A percentile compares a stretch with the other conserved stretches of the same genome.
These are phyloP conservation scores for Martiniozyma asiatica DNA, from an alignment of 1,139 yeast species.

Conservation along the genomic window DNA sequence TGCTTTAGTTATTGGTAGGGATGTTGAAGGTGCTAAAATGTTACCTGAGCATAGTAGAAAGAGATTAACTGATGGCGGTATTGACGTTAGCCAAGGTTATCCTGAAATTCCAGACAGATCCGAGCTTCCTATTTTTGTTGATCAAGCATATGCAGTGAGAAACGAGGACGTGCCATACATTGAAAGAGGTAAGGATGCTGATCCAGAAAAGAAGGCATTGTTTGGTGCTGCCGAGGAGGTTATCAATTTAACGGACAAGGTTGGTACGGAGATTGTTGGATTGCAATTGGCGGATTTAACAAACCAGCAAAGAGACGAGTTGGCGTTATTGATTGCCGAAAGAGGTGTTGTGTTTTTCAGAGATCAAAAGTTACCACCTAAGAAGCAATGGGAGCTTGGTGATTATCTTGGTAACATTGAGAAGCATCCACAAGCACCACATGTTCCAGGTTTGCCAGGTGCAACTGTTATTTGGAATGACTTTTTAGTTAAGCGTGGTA, in stretches of 20 bases:
- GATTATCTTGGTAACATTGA: conserved; percentile 35
- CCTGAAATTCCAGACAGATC: conserved; percentile 25
- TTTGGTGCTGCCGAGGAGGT: conserved; percentile 40
- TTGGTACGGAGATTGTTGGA: conserved; percentile 47
- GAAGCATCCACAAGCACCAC: conserved; percentile 34
- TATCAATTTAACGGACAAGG: conserved; percentile 32
- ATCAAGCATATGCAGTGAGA: conserved; percentile 31
- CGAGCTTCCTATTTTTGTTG: conserved; percentile 23
- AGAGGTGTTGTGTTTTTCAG: conserved; percentile 38
- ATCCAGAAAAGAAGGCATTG: conserved; percentile 40
- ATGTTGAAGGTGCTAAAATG: conserved; percentile 12
- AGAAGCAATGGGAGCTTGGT: conserved; percentile 33
- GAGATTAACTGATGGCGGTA: conserved; percentile 26
- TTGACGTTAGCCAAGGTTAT: conserved; percentile 31
- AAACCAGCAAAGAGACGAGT: conserved; percentile 41
- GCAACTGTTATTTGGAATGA: conserved; percentile 45
- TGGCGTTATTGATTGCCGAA: conserved; percentile 38
- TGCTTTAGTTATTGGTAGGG: conserved; percentile 13
- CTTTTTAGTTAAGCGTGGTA: conserved; percentile 12
- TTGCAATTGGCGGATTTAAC: conserved; percentile 36
- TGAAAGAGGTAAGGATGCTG: conserved; percentile 38
- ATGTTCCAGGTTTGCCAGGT: conserved; percentile 33
- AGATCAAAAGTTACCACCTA: conserved; percentile 36
- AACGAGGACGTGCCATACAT: conserved; percentile 16
- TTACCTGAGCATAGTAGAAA: conserved; percentile 26